Base-by-base conservation (phyloP, 2,329 filamentous ascomycete species). In the Pyrenophora graminea region DNA sequence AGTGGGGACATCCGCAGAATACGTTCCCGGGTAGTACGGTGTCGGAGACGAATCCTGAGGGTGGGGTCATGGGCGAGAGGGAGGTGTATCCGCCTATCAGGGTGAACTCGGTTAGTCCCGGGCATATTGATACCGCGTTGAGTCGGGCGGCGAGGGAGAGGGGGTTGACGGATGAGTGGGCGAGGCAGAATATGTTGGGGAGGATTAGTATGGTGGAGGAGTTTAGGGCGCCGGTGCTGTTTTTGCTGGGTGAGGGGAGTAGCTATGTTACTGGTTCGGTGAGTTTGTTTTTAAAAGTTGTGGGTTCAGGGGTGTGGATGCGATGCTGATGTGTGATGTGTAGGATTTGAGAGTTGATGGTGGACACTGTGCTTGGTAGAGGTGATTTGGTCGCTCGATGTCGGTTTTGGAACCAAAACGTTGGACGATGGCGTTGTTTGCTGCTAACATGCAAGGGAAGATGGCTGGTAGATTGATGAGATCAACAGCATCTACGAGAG, bases 251-350 rank as follows among this genome's bases (percentile, higher is more conserved):
- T 1, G 62, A 65, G 2, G 66, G 61, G 6, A 85, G 85, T 44
- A 80, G 79, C 42, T 93, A 92, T 73, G 85, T 91, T 53, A 86
- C 84, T 8, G 82, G 75, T 17, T 68, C 74, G 17, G 61, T 56
- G 41, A 47, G 57, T 4, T 39, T 39, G 13, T 15, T 18, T 25
- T 18, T 12, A n/a, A 10, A 3, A 4, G n/a, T 13, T 8, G 4
- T 6, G 15, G 6, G 10, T n/a, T 13, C 3, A 6, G 9, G 15
- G 18, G n/a, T 9, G 7, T 17, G 6, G 23, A 8, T 27, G 30
- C 19, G 6, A 27, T 6, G 33, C 45, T 53, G 27, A 46, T 6
- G 6, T 15, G 36, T n/a, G 6, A 10, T 8, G 6, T 15, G 21
- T 9, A 65, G 51, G 72, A 76, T 58, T 63, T 77, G 41, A 65